Evolutionary conservation across 495 filamentous ascomycete genomes (phyloP).

Genomic region (Lindgomyces ingoldianus): DNA sequence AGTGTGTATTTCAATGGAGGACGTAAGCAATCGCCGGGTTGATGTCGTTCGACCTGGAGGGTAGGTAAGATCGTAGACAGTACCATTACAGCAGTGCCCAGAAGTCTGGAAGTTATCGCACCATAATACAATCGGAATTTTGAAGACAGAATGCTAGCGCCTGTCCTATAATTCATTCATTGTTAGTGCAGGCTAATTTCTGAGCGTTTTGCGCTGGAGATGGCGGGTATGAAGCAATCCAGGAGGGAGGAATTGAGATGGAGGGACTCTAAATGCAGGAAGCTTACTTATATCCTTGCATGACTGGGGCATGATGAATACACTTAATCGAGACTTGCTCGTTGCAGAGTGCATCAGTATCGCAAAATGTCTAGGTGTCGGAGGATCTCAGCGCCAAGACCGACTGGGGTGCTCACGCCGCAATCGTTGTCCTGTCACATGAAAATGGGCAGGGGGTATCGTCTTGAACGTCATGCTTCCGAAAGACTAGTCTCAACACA

Average conservation of each 20-base stretch:
- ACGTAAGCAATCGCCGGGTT: slow-evolving; percentile 82
- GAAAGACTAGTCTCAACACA: slow-evolving; percentile 5
- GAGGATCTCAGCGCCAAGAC: neutral
- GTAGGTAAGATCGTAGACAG: neutral
- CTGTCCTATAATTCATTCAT: slow-evolving; percentile 58
- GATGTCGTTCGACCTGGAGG: slow-evolving; percentile 67
- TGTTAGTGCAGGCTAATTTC: slow-evolving; percentile 10
- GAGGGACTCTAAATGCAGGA: too few species aligned
- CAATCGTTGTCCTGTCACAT: too few species aligned
- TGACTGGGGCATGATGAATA: slow-evolving; percentile 78
- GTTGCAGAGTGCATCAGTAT: neutral
- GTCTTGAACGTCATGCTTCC: slow-evolving; percentile 11
- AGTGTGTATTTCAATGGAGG: slow-evolving; percentile 74
- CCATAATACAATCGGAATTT: slow-evolving; percentile 91
- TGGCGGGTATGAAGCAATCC: too few species aligned
- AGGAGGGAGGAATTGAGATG: too few species aligned
- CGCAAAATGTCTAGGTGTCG: neutral
- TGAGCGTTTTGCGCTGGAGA: too few species aligned
- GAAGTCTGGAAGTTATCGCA: neutral
- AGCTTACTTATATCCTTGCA: slow-evolving; percentile 92
- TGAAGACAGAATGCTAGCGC: slow-evolving; percentile 93
- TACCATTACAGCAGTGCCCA: neutral
- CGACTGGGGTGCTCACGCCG: too few species aligned
- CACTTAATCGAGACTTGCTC: neutral
- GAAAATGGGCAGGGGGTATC: too few species aligned